Evolutionary conservation across 495 filamentous ascomycete species (phyloP), one percentile per base, ranked within the genome.

Genomic region (Beverwykella pulmonaria): DNA sequence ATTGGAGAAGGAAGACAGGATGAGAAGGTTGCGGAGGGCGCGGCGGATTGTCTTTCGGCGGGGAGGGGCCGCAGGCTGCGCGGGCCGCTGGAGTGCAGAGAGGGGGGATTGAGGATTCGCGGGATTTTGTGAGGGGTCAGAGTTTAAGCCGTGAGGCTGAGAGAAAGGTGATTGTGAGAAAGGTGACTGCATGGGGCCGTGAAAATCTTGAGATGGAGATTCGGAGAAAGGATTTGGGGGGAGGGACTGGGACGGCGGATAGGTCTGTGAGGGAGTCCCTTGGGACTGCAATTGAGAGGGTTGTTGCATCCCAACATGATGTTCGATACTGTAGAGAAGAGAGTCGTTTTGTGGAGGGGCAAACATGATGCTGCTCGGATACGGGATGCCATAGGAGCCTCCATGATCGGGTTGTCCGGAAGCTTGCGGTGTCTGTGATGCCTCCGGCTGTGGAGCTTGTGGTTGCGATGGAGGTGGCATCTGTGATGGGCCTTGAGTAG

Each of bases 261-360:
- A 56, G 49, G 53, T 17, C 44, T 27, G 61, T 32, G 22, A 20
- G 14, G 19, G 46, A 27, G 29, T 57, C 39, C 9, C 61, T 4
- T 19, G 68, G 52, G 22, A 66, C 36, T 25, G 55, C 62, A 10
- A 27, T 44, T 9, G 39, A 3, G 39, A 44, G 3, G 39, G 39
- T 14, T 61, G 61, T 23, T 46, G 49, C 15, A 30, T 30, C 10
- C 34, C 27, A 10, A 74, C 74, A 52, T 68, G 76, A 19, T 75
- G 73, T 32, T 77, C 65, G 39, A 77, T 73, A 8, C 75, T 75
- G 30, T 67, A 71, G 26, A 77, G 74, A 39, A 77, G 74, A 47
- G 66, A 57, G 52, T 61, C 53, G 9, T 54, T 53, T 27, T 62
- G 61, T 53, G 70, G 52, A 14, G 63, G 63, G 9, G 61, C 59